Percentiles rank a stretch among this genome's conserved stretches.
These are phyloP conservation scores for Coix lacrymajobi DNA, from an alignment of 176 grass and related monocot genomes.

Conservation along the genomic window DNA sequence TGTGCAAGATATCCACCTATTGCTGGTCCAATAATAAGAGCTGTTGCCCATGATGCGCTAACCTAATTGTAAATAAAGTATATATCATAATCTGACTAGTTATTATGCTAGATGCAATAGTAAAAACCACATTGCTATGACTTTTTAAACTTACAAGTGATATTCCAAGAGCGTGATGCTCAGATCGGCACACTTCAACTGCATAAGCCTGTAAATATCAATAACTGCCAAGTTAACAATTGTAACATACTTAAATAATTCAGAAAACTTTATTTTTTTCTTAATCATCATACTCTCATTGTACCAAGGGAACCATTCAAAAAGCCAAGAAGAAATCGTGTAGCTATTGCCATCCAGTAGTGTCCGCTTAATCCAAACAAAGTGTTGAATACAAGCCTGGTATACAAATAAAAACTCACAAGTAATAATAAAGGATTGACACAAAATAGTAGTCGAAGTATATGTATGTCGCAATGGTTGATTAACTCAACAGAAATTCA, in stretches of 20 bases:
- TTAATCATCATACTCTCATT: constrained; percentile 31
- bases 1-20: constrained; percentile 76
- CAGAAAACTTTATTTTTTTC: neutral
- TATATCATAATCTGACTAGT: neutral
- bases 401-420: neutral
- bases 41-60: constrained; percentile 52
- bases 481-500: neutral
- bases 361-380: constrained; percentile 49
- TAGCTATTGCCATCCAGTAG: constrained; percentile 67
- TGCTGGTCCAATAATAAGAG: constrained; percentile 64
- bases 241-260: neutral
- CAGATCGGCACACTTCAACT: constrained; percentile 53
- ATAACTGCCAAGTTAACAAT: neutral
- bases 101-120: neutral
- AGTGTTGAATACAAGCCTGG: constrained; percentile 60
- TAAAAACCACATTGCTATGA: neutral
- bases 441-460: no score
- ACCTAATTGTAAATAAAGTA: constrained; percentile 22
- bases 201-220: constrained; percentile 47
- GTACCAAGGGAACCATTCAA: constrained; percentile 54
- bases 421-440: neutral
- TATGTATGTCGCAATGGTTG: neutral
- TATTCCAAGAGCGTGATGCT: constrained; percentile 59
- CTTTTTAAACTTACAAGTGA: constrained; percentile 43
- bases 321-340: constrained; percentile 57